Base-by-base conservation (phyloP, 768 basidiomycete species). In the Neoboletus magnificus region DNA sequence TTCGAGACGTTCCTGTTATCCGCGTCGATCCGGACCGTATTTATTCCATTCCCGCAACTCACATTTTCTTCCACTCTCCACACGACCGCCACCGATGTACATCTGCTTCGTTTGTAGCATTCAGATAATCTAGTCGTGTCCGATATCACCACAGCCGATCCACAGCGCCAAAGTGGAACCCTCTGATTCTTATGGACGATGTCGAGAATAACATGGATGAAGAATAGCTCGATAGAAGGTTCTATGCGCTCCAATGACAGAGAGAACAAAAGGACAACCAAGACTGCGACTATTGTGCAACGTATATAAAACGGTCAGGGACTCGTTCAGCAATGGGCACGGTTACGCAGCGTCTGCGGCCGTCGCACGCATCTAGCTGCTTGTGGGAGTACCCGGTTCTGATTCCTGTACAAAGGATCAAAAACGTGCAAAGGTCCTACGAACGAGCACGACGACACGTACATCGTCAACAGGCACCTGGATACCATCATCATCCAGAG, bases 81-180 rank as follows among this genome's bases (percentile, higher is more conserved):
- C 49, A 42, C 22, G 25, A 57, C 42, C 29, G 29, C 49, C 43
- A 59, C 40, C 48, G 52, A 60, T 62, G 60, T 62, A 62, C 18
- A 62, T 51, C 56, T 54, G 50, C 54, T 62, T 27, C 23, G 51
- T 37, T 41, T 62, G 61, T 62, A 62, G 56, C 61, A 54, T 35
- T 52, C 50, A 62, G 42, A 36, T 61, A 45, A 52, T 56, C 36
- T 57, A 52, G 41, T 62, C 40, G 30, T 42, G 49, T 47, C 29
- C 20, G 51, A n/a, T 25, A 37, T 36, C 49, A 50, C 25, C 23
- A 27, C 27, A 29, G 27, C 5, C 41, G 22, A 42, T 15, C 7
- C 13, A 20, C 40, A 41, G 5, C 22, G 3, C 15, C 12, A 37
- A 37, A n/a, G 20, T n/a, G 37, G 37, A 20, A 20, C n/a, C 10